Conservation (phyloP, 768 basidiomycete species). For the Pleurotus sapidus region DNA sequence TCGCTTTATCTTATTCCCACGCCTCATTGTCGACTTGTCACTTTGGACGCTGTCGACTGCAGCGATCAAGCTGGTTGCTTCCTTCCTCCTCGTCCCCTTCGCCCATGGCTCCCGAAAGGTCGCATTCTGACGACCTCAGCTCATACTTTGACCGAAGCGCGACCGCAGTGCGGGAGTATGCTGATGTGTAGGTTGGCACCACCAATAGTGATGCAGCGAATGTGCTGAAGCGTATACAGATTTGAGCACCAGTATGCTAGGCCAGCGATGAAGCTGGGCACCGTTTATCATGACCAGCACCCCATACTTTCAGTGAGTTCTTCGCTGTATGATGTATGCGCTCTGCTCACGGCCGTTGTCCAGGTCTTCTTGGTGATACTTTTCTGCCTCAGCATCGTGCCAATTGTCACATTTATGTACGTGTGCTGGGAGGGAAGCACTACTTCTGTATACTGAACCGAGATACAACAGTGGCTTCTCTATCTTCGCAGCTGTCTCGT, state of each 20-base stretch:
- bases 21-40: too few species aligned
- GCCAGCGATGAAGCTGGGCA: constrained; percentile 30
- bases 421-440: constrained; percentile 12
- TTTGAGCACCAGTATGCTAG: constrained; percentile 43
- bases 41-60: too few species aligned
- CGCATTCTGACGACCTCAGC: constrained; percentile 19
- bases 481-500: constrained; percentile 30
- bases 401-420: constrained; percentile 35
- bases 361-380: constrained; percentile 43
- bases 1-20: too few species aligned
- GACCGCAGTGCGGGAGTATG: constrained; percentile 30
- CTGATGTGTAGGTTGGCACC: constrained; percentile 24
- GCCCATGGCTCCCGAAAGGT: background rate
- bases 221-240: constrained; percentile 20
- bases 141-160: constrained; percentile 35
- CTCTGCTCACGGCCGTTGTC: background rate
- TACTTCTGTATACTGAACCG: background rate
- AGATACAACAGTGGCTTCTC: constrained; percentile 19
- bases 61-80: too few species aligned
- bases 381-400: constrained; percentile 29
- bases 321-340: background rate
- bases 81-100: too few species aligned
- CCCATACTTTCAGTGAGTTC: constrained; percentile 30
- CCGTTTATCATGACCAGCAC: constrained; percentile 29
- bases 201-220: background rate